Base-by-base conservation (phyloP, 106 monocot genomes). In the Agapanthus africanus region DNA sequence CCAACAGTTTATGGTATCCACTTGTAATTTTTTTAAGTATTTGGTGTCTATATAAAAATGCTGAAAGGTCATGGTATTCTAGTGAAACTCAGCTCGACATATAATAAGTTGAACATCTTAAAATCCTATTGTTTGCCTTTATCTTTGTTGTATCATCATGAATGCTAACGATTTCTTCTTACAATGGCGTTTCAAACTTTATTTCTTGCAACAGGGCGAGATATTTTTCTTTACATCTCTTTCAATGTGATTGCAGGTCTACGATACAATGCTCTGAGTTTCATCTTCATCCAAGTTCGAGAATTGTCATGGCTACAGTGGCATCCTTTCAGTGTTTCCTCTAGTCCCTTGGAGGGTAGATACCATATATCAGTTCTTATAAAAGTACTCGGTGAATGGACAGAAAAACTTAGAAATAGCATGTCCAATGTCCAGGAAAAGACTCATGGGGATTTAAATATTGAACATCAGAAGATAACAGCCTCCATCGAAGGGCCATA, bases 271-370 rank as follows among this genome's bases (percentile, higher is more conserved):
- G 90, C 90, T 59, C 79, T 95, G 23, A 88, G 91, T 71, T 95
- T 95, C 60, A 73, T 95, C 38, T 95, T 95, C 72, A 41, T 95
- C 40, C 94, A 91, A 91, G 83, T 91, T 49, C 71, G 85, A 31
- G 90, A 91, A 72, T 34, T 90, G 54, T 91, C 94, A 32, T 88
- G 76, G 79, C 27, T 91, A 31, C 88, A 95, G 70, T 95, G 94
- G 94, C 94, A 95, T 74, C 94, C 94, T 8, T 95, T 95, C 31
- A 95, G 94, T 67, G 94, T 95, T 59, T 95, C 94, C 39, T 95
- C 94, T 1, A 95, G 91, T 71, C 94, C 94, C 60, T 77, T 91
- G 79, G 88, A 95, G 70, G 94, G 94, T 14, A 74, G 54, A 34
- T 38, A 79, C 64, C 90, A 91, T 47, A 34, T 95, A 4, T 74